phyloP scores from a whole-genome alignment of 495 filamentous ascomycete species.

The Cetradonia linearis region DNA sequence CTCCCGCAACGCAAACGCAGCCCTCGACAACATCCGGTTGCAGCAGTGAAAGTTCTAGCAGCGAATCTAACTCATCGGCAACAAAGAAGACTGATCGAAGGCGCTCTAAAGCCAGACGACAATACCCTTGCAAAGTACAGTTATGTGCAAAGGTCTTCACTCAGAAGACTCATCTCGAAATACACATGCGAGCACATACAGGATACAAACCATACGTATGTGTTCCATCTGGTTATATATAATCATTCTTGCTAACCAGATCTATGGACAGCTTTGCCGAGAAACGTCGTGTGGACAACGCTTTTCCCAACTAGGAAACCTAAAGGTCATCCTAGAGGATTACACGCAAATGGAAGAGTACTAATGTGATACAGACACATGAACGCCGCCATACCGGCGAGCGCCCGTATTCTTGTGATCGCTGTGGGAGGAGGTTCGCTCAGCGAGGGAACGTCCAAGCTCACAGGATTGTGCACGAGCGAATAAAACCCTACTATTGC shows the following conservation, averaged over 20 bases:
- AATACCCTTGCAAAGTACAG: slow-evolving; percentile 64
- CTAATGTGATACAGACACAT: slow-evolving; percentile 51
- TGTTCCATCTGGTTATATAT: slow-evolving; percentile 16
- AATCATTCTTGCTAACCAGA: slow-evolving; percentile 15
- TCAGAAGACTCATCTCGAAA: slow-evolving; percentile 91
- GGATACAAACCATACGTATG: slow-evolving; percentile 86
- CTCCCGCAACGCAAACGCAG: slow-evolving; percentile 31
- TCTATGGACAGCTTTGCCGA: slow-evolving; percentile 50
- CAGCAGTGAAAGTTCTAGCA: slow-evolving; percentile 19
- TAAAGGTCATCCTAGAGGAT: slow-evolving; percentile 51
- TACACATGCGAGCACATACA: slow-evolving; percentile 81
- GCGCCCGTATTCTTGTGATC: slow-evolving; percentile 72
- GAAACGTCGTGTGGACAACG: slow-evolving; percentile 65
- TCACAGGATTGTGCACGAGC: slow-evolving; percentile 71
- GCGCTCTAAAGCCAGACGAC: slow-evolving; percentile 34
- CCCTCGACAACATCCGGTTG: slow-evolving; percentile 24
- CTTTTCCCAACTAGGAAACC: slow-evolving; percentile 82
- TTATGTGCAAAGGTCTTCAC: slow-evolving; percentile 74
- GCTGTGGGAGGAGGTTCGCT: slow-evolving; percentile 73
- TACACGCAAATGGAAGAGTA: slow-evolving; percentile 3
- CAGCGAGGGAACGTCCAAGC: slow-evolving; percentile 81
- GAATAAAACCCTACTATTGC: slow-evolving; percentile 71
- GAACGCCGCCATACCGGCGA: slow-evolving; percentile 79
- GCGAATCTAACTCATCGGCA: slow-evolving; percentile 19
- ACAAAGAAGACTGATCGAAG: slow-evolving; percentile 26